A percentile compares a stretch with the other conserved stretches of the same genome.
Conservation (phyloP, 2,329 filamentous ascomycete genomes). For the Fusarium sp. region DNA sequence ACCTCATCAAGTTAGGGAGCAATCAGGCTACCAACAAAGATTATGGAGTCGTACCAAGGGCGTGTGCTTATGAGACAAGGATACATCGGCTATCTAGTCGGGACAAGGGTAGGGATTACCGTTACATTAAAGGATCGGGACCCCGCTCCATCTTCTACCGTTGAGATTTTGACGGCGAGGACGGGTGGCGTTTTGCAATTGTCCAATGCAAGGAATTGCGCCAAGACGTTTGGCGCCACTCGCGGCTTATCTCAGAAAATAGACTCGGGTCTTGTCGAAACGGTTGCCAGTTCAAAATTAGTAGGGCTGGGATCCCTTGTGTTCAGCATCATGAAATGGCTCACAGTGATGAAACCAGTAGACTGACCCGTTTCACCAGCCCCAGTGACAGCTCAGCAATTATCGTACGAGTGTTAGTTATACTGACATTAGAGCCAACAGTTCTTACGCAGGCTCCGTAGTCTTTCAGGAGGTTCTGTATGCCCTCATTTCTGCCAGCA, state of each 20-base stretch:
- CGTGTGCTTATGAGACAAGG: conserved; percentile 8
- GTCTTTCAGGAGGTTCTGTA: not conserved
- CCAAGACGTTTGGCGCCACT: not conserved
- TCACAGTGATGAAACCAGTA: not conserved
- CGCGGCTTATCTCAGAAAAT: conserved; percentile 27
- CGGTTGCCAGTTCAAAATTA: not conserved
- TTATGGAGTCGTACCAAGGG: not conserved
- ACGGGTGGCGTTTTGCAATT: not conserved
- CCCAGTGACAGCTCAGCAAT: not conserved
- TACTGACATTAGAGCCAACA: not conserved
- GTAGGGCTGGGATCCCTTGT: not conserved
- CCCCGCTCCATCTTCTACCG: not conserved
- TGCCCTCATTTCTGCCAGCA: not conserved
- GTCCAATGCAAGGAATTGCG: not conserved
- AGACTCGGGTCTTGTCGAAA: not conserved
- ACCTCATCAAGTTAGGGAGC: not conserved
- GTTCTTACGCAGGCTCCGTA: too few species aligned
- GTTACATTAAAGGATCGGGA: conserved; percentile 22
- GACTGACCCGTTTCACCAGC: not conserved
- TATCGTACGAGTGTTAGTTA: not conserved
- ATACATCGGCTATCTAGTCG: conserved; percentile 12
- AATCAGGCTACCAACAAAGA: not conserved
- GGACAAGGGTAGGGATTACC: not conserved
- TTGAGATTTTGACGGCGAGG: not conserved
- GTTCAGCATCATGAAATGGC: not conserved